Percentiles rank a stretch among this genome's conserved stretches.
These are phyloP conservation scores for Paraglomus brasilianum DNA, from an alignment of 192 early-diverging fungal genomes.

Conservation along the genomic window DNA sequence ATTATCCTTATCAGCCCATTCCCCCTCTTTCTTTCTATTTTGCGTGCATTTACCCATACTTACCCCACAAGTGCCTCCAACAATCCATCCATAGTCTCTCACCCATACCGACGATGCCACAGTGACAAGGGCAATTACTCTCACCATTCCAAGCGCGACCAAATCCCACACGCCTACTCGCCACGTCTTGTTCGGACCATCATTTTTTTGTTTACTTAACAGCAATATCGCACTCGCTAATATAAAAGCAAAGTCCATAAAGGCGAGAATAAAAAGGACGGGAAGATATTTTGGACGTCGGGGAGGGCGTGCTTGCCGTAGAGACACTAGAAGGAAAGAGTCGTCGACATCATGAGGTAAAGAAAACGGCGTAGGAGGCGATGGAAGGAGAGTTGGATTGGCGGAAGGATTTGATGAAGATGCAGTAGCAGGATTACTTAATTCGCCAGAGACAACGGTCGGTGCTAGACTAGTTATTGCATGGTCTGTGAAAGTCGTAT, in stretches of 20 bases:
- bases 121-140: slow-evolving; percentile 2
- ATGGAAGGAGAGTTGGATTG: no score
- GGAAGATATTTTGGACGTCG: slow-evolving; percentile 2
- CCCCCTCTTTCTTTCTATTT: neutral
- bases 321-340: slow-evolving; percentile 20
- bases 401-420: no score
- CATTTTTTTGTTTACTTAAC: neutral
- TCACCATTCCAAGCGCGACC: neutral
- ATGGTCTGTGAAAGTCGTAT: no score
- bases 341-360: neutral
- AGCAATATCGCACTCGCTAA: neutral
- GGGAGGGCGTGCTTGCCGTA: neutral
- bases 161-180: neutral
- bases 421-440: no score
- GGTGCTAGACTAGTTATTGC: no score
- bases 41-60: neutral
- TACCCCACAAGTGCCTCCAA: slow-evolving; percentile 14
- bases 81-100: neutral
- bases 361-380: no score
- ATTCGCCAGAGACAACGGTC: no score
- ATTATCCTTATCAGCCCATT: neutral
- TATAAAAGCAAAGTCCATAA: slow-evolving; percentile 11
- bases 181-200: neutral
- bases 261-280: slow-evolving; percentile 6
- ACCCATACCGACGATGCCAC: slow-evolving; percentile 14